Conservation (phyloP, 2,329 filamentous ascomycete genomes). For the Phialocephala subalpina region DNA sequence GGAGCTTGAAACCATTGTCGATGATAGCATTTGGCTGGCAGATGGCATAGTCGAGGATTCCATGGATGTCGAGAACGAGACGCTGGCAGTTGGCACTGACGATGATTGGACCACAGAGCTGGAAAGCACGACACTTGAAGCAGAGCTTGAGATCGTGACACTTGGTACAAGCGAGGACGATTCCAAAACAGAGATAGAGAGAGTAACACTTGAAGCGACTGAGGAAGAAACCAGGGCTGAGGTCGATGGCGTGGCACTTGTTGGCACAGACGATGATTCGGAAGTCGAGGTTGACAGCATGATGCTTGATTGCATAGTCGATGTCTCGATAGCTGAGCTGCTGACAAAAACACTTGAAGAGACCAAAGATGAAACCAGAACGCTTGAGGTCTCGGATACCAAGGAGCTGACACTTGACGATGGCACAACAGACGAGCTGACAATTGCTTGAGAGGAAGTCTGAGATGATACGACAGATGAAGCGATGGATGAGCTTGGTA, state of each 20-base stretch:
- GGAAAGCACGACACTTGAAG: not conserved
- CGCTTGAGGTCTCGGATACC: not conserved
- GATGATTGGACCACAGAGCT: not conserved
- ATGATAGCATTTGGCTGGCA: not conserved
- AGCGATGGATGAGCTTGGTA: not conserved
- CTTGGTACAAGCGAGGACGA: not conserved
- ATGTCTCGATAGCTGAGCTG: not conserved
- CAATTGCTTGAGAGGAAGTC: not conserved
- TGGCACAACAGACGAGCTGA: not conserved
- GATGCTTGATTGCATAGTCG: not conserved
- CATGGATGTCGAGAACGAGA: not conserved
- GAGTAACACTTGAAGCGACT: not conserved
- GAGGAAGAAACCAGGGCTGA: not conserved
- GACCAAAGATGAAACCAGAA: not conserved
- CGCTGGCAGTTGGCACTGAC: not conserved
- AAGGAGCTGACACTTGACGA: not conserved
- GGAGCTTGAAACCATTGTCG: not conserved
- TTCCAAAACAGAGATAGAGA: not conserved
- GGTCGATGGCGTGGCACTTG: not conserved
- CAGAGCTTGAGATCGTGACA: not conserved
- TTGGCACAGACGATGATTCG: not conserved
- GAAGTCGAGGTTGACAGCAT: not conserved
- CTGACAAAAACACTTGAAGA: not conserved
- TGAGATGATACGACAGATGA: not conserved
- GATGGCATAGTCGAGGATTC: constrained; percentile 8